Conservation (phyloP, 768 basidiomycete genomes). For the Suillus americanus region DNA sequence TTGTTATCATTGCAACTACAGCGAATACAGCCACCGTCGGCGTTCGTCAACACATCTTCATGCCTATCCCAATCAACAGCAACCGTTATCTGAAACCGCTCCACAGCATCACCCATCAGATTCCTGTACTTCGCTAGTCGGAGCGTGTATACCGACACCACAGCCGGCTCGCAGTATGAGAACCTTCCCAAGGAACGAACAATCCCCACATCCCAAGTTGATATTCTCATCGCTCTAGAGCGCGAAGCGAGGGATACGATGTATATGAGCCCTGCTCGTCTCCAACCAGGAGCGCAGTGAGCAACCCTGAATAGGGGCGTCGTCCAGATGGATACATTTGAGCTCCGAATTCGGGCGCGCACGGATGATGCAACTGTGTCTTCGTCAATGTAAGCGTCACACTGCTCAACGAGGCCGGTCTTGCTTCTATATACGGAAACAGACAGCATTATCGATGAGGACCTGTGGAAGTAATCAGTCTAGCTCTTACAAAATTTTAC, state of each 20-base stretch:
- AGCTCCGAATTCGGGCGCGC: not conserved
- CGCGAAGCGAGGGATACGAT: not conserved
- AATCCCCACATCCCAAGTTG: not conserved
- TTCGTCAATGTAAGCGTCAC: too few species aligned
- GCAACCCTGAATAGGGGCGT: not conserved
- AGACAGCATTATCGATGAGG: not conserved
- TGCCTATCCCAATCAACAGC: constrained; percentile 20
- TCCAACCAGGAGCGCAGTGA: not conserved
- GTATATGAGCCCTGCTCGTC: not conserved
- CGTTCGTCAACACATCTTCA: not conserved
- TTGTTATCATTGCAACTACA: not conserved
- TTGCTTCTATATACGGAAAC: not conserved
- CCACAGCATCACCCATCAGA: not conserved
- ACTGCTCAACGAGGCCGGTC: too few species aligned
- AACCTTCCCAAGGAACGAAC: not conserved
- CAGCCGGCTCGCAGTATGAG: not conserved
- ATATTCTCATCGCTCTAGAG: not conserved
- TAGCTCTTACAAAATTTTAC: not conserved
- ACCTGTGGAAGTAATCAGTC: not conserved
- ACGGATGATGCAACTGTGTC: too few species aligned
- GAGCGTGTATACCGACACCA: not conserved
- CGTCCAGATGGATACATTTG: not conserved
- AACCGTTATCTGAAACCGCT: constrained; percentile 8
- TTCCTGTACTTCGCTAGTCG: not conserved
- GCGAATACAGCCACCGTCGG: not conserved